Conservation (phyloP, 164 flowering plant species). For the Pachysandra terminalis region DNA sequence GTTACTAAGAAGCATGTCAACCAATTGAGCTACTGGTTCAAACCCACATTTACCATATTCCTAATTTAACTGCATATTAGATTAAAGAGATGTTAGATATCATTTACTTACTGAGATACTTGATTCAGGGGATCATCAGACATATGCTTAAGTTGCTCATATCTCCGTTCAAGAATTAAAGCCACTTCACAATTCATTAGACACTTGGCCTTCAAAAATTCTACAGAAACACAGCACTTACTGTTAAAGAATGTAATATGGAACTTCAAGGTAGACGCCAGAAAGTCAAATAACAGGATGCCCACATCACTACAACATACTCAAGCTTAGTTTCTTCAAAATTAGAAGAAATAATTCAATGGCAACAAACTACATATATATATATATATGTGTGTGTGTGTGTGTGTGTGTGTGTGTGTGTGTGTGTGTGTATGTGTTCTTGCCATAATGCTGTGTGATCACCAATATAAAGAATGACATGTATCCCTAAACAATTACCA, state of each 20-base stretch:
- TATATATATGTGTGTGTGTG: too few species aligned
- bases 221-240: conserved; percentile 28
- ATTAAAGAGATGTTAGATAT: background rate
- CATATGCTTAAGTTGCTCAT: conserved; percentile 88
- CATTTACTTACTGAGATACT: conserved; percentile 81
- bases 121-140: conserved; percentile 88
- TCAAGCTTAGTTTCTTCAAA: background rate
- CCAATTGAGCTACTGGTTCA: background rate
- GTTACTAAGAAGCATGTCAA: background rate
- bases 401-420: too few species aligned
- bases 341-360: background rate
- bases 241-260: background rate
- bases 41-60: background rate
- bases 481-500: too few species aligned
- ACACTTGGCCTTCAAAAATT: conserved; percentile 96
- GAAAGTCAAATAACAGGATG: background rate
- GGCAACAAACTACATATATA: too few species aligned
- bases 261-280: background rate
- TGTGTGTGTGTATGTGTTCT: too few species aligned
- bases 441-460: background rate
- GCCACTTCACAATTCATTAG: conserved; percentile 98
- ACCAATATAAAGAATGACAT: too few species aligned
- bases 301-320: background rate
- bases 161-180: conserved; percentile 83
- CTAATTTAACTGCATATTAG: background rate